These are phyloP conservation scores for Pleurotus salmoneostramineus DNA, from an alignment of 768 basidiomycete genomes.

Conservation along the genomic window DNA sequence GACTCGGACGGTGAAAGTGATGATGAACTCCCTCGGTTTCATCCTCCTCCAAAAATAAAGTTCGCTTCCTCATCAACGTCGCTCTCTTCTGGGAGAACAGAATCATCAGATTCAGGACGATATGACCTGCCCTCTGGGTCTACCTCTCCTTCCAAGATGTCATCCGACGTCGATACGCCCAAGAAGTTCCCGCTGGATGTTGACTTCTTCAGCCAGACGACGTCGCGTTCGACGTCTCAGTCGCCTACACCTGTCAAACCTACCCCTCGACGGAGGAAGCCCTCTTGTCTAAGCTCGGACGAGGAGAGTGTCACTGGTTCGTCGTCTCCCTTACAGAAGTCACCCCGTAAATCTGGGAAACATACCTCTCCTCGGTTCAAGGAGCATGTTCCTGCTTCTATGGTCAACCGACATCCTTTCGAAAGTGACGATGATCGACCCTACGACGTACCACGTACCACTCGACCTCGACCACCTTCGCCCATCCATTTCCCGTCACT, in stretches of 20 bases:
- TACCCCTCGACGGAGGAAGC: conserved; percentile 2
- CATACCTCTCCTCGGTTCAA: conserved; percentile 13
- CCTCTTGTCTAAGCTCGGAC: conserved; percentile 15
- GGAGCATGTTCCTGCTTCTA: neutral
- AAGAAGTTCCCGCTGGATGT: neutral
- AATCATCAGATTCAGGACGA: neutral
- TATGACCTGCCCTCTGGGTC: neutral
- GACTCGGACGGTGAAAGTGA: conserved; percentile 12
- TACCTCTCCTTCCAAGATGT: neutral
- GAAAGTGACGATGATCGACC: neutral
- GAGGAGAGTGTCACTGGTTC: conserved; percentile 9
- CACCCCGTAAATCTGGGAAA: conserved; percentile 15
- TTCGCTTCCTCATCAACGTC: neutral
- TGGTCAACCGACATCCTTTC: neutral
- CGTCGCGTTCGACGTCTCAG: neutral
- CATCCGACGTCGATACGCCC: neutral
- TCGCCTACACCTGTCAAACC: neutral
- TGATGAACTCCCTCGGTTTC: neutral
- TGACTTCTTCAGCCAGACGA: neutral
- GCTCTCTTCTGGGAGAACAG: neutral
- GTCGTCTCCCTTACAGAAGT: conserved; percentile 9
- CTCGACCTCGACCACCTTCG: conserved; percentile 1
- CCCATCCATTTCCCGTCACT: neutral
- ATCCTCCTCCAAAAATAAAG: neutral
- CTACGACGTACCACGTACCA: neutral